These are phyloP conservation scores for Penicillium crustosum DNA, from an alignment of 2,329 filamentous ascomycete species.

Conservation along the genomic window DNA sequence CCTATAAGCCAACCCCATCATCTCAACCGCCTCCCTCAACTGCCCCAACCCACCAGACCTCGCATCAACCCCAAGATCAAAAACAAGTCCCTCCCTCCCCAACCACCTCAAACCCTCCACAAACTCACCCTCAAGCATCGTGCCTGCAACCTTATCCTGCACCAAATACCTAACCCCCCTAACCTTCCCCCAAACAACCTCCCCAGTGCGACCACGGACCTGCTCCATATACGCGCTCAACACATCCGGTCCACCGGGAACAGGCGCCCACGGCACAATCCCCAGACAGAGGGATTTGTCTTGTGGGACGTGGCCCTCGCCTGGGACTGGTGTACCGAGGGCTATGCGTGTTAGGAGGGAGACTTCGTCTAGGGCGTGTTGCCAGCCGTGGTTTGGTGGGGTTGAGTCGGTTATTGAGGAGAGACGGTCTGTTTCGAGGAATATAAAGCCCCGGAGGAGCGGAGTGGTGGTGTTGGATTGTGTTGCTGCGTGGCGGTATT, in stretches of 20 bases:
- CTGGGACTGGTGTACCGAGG: slow-evolving; percentile 56
- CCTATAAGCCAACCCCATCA: slow-evolving; percentile 67
- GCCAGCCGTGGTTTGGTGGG: slow-evolving; percentile 54
- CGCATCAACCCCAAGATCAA: slow-evolving; percentile 83
- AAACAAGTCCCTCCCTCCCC: slow-evolving; percentile 63
- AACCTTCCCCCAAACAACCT: slow-evolving; percentile 62
- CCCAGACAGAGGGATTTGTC: slow-evolving; percentile 62
- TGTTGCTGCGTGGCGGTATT: slow-evolving; percentile 57
- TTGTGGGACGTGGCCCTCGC: slow-evolving; percentile 57
- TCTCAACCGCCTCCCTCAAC: slow-evolving; percentile 67
- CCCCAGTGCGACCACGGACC: slow-evolving; percentile 57
- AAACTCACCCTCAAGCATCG: slow-evolving; percentile 64
- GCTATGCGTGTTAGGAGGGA: slow-evolving; percentile 66
- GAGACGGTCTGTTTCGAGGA: slow-evolving; percentile 78
- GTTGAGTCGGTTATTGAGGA: slow-evolving; percentile 52
- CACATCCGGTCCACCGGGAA: slow-evolving; percentile 62
- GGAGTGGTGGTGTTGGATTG: background rate
- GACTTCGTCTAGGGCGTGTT: slow-evolving; percentile 69
- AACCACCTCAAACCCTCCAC: slow-evolving; percentile 66
- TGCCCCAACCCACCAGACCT: slow-evolving; percentile 73
- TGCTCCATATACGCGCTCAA: slow-evolving; percentile 65
- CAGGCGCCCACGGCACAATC: slow-evolving; percentile 81
- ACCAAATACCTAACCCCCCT: slow-evolving; percentile 81
- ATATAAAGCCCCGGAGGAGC: slow-evolving; percentile 68
- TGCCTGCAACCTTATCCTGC: slow-evolving; percentile 70